Evolutionary conservation across 2,329 filamentous ascomycete species (phyloP).

Genomic region (Sporothrix brunneoviolacea): DNA sequence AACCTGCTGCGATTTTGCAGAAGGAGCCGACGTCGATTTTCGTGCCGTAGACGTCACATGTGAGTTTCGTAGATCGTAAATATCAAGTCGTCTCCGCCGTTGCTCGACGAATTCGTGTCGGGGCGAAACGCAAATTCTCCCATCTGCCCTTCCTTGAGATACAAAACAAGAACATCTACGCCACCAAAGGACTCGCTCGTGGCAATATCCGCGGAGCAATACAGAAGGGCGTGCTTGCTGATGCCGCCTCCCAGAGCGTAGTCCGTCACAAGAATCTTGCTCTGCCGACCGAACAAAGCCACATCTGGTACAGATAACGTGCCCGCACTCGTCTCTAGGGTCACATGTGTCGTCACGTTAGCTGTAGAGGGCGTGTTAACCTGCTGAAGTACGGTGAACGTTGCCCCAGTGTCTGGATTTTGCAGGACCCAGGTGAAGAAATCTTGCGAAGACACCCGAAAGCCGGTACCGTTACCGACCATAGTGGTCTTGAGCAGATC

Average conservation of each 20-base stretch:
- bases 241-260: conserved; percentile 51
- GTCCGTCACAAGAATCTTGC: conserved; percentile 61
- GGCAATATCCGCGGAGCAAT: conserved; percentile 64
- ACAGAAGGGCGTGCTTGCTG: conserved; percentile 43
- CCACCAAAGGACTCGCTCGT: conserved; percentile 36
- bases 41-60: conserved; percentile 26
- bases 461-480: conserved; percentile 47
- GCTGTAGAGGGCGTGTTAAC: conserved; percentile 39
- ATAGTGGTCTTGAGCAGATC: conserved; percentile 46
- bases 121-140: conserved; percentile 47
- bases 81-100: conserved; percentile 28
- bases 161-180: conserved; percentile 56
- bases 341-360: conserved; percentile 46
- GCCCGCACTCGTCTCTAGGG: conserved; percentile 52
- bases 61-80: conserved; percentile 36
- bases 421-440: conserved; percentile 46
- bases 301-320: conserved; percentile 54
- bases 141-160: conserved; percentile 43
- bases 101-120: too few relatives aligned
- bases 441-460: conserved; percentile 27
- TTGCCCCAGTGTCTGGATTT: conserved; percentile 42
- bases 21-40: conserved; percentile 25
- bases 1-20: conserved; percentile 26
- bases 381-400: conserved; percentile 58
- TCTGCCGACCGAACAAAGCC: conserved; percentile 56